A percentile compares a stretch with the other conserved stretches of the same genome.
Evolutionary conservation across 1,284 basidiomycete genomes (phyloP).

Genomic region (Austroboletus novae-zelandiae): DNA sequence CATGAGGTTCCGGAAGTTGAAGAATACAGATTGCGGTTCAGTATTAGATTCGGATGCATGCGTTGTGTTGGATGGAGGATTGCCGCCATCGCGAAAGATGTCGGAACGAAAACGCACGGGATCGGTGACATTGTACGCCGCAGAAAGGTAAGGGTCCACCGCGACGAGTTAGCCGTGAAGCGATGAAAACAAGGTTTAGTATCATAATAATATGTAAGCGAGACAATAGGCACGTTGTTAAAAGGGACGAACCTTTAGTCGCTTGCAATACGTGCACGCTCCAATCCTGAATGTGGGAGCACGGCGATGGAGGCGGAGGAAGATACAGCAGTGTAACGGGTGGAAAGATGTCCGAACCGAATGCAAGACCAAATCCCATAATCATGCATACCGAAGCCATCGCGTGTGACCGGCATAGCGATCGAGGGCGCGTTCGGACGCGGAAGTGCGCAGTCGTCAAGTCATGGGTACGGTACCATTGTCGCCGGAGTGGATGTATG

Average conservation of each 20-base stretch:
- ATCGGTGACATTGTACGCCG: slow-evolving; percentile 23
- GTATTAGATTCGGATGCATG: slow-evolving; percentile 6
- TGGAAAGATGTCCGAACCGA: slow-evolving; percentile 16
- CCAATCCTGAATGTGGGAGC: slow-evolving; percentile 51
- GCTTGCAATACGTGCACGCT: slow-evolving; percentile 80
- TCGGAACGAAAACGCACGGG: slow-evolving; percentile 10
- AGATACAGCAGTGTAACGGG: slow-evolving; percentile 7
- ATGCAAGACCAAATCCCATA: neutral
- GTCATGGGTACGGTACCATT: neutral
- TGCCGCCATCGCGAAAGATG: slow-evolving; percentile 9
- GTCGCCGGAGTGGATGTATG: neutral
- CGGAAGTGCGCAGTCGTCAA: neutral
- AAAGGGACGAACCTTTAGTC: slow-evolving; percentile 64
- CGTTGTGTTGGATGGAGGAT: neutral
- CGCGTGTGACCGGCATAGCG: slow-evolving; percentile 1
- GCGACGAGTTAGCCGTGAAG: slow-evolving; percentile 4
- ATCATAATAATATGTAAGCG: slow-evolving; percentile 18
- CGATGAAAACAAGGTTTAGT: slow-evolving; percentile 3
- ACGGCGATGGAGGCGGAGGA: slow-evolving; percentile 4
- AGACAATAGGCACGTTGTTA: slow-evolving; percentile 2
- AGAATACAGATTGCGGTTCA: slow-evolving; percentile 23
- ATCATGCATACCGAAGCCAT: slow-evolving; percentile 1
- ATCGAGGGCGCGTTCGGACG: slow-evolving; percentile 3
- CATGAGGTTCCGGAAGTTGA: slow-evolving; percentile 30
- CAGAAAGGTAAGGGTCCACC: slow-evolving; percentile 3